phyloP scores from a whole-genome alignment of 2,329 filamentous ascomycete genomes.

The Domatiomyces globalis region DNA sequence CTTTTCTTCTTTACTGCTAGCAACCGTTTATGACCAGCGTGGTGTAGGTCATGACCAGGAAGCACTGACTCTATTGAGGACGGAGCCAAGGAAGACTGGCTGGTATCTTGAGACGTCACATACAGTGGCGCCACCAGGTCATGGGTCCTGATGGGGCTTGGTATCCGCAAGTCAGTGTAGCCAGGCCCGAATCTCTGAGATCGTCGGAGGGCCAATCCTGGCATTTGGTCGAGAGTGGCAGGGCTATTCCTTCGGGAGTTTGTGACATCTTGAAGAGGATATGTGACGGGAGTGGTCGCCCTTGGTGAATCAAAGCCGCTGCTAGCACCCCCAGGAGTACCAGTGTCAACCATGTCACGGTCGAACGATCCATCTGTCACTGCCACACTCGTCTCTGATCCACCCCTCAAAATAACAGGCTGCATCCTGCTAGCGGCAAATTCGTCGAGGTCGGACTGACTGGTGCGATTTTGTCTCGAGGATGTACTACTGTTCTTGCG shows the following conservation, averaged over 20 bases:
- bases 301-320: neutral
- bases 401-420: conserved; percentile 37
- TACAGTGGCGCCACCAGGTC: conserved; percentile 7
- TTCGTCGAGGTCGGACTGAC: conserved; percentile 33
- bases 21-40: conserved; percentile 5
- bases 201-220: conserved; percentile 12
- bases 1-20: conserved; percentile 10
- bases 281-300: neutral
- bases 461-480: conserved; percentile 16
- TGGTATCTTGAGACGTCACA: conserved; percentile 13
- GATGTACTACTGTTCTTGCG: conserved; percentile 30
- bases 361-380: conserved; percentile 9
- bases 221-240: neutral
- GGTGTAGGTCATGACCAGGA: conserved; percentile 7
- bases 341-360: neutral
- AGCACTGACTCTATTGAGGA: conserved; percentile 8
- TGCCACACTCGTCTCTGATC: conserved; percentile 23
- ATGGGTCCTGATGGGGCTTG: conserved; percentile 14
- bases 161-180: conserved; percentile 10
- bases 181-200: conserved; percentile 15
- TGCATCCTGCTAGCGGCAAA: conserved; percentile 34
- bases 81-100: conserved; percentile 10
- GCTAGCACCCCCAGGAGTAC: neutral
- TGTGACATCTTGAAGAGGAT: neutral
- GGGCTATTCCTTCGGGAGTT: neutral